Evolutionary conservation across 129 eudicot genomes (phyloP), one percentile per base, ranked within the genome.

Genomic region (Pseudognaphalium luteoalbum): DNA sequence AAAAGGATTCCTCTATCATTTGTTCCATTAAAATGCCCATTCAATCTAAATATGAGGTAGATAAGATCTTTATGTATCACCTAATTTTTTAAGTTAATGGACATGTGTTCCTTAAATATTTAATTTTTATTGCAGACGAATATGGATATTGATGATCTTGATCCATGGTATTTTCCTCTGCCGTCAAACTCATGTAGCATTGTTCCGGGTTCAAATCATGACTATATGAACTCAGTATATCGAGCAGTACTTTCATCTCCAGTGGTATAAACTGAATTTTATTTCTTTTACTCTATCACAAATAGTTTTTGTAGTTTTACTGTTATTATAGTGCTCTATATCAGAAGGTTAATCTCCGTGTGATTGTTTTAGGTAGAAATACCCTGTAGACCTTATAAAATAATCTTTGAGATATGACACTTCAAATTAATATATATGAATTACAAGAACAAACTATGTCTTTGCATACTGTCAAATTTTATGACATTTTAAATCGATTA

Each of bases 221-320:
- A 91, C 82, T 94, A 87, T 84, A 84, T 72, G 86, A 85, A 52
- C 78, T 85, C 91, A 0, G 70, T 66, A 44, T 94, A 87, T 37
- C 93, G 98, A 37, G 92, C 79, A 12, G 88, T 94, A 59, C 84
- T 94, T 78, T 91, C 98, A 19, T 91, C 97, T 75, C 98, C 97
- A n/a, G 96, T 88, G 96, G 98, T 94, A 91, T 78, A 35, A 54
- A 54, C 60, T 4, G 19, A 16, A 54, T 16, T 54, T n/a, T 42
- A 19, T 16, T 59, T 59, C 14, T 60, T 60, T 60, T 25, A 60
- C 30, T 9, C 8, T n/a, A 54, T 54, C 7, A 3, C 21, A 54
- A 17, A 54, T 7, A 17, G 25, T 16, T 54, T 54, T 54, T 14
- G 60, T 54, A 54, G 60, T n/a, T 54, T 54, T 54, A 16, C 21